Evolutionary conservation across 2,329 filamentous ascomycete species (phyloP), one percentile per base, ranked within the genome.

Genomic region (Fonsecaea monophora): DNA sequence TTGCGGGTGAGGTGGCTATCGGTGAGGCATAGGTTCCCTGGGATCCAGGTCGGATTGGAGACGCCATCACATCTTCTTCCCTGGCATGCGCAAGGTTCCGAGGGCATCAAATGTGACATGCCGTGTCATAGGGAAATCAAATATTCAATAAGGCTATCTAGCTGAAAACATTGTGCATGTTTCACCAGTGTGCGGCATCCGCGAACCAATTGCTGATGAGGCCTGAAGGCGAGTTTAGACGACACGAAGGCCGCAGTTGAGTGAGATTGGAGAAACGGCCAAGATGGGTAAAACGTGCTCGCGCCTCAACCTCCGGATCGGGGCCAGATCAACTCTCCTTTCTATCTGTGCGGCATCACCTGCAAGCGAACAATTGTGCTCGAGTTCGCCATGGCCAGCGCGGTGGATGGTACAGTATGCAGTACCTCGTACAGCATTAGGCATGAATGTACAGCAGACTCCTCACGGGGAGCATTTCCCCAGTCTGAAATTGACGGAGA

Each of bases 21-120:
- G 69, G 69, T 32, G 69, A 68, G 18, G 62, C 32, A 32, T 65
- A 62, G 37, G 57, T n/a, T 18, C 45, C 45, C 59, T 53, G 48
- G 45, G 65, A 63, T 48, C 61, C 54, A 57, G 64, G 59, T 55
- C 65, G 60, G 12, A 59, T 48, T 34, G 68, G 65, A 57, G 69
- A 68, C 35, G 69, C 57, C 69, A 71, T 71, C 30, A 67, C 58
- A 54, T 54, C 55, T 59, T 61, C 38, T 38, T 34, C 59, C 15
- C 45, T 38, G 35, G 45, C 59, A 30, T 40, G 34, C 25, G 57
- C 18, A 50, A n/a, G n/a, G 57, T 50, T 10, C 6, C 4, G 45
- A 25, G 45, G 45, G 45, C 18, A 12, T 50, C 45, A 25, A 50
- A 50, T 50, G 7, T 50, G 45, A 50, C 45, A 25, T 50, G 8